A percentile compares a stretch with the other conserved stretches of the same genome.
Conservation (phyloP, 257 asterid genomes). For the Solanum pinnatisectum region DNA sequence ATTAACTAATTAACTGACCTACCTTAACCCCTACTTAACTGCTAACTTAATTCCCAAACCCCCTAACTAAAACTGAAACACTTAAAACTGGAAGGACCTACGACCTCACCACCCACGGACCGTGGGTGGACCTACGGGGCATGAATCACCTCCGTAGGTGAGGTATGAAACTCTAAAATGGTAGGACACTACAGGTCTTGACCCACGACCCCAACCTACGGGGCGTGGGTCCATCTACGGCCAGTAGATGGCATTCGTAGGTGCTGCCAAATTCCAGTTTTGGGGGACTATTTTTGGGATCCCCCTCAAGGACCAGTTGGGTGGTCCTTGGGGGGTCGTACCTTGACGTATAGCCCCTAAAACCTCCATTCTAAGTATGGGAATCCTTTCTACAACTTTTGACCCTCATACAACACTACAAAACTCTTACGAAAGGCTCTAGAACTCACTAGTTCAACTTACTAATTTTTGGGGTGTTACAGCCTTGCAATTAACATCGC, state of each 20-base stretch:
- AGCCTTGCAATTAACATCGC: too few relatives aligned
- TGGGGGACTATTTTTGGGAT: neutral
- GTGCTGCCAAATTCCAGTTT: neutral
- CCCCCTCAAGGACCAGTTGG: neutral
- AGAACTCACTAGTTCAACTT: too few relatives aligned
- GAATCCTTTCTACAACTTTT: too few relatives aligned
- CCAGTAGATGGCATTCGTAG: neutral
- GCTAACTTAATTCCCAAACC: neutral
- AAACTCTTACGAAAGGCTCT: too few relatives aligned
- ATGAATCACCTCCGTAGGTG: neutral
- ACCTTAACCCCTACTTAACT: neutral
- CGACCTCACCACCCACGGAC: neutral
- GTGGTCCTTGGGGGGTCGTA: too few relatives aligned
- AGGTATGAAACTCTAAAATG: too few relatives aligned
- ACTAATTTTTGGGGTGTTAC: too few relatives aligned
- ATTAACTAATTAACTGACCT: neutral
- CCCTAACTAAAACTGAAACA: neutral
- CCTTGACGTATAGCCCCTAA: too few relatives aligned
- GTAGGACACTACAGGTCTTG: neutral
- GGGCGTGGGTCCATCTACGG: neutral
- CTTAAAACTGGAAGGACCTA: neutral
- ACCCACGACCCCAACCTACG: neutral
- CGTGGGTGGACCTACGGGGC: neutral
- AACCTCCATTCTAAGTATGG: too few relatives aligned
- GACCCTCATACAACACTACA: too few relatives aligned